Conservation (phyloP, 169 alveolate genomes). For the Plasmodium chabaudi region DNA sequence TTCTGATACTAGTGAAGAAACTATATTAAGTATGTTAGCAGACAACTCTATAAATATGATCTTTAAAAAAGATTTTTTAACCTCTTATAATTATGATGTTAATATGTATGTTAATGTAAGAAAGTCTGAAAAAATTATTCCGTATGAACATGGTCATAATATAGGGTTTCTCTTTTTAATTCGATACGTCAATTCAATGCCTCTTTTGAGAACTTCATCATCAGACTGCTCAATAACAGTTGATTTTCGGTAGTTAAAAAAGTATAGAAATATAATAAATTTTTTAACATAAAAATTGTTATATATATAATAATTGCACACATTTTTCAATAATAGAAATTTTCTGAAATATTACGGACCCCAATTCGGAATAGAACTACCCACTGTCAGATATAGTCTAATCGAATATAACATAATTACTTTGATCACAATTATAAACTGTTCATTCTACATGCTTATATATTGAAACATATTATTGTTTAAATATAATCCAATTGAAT, state of each 20-base stretch:
- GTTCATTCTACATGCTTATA: too few relatives aligned
- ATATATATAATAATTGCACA: neutral
- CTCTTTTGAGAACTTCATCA: slow-evolving; percentile 41
- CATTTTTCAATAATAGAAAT: slow-evolving; percentile 22
- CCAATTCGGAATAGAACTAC: slow-evolving; percentile 72
- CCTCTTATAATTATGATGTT: slow-evolving; percentile 44
- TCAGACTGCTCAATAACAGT: slow-evolving; percentile 61
- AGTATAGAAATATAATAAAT: neutral
- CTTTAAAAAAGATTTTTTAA: slow-evolving; percentile 31
- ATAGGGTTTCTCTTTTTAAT: slow-evolving; percentile 48
- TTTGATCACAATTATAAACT: too few relatives aligned
- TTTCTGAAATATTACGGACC: slow-evolving; percentile 57
- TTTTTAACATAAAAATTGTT: neutral
- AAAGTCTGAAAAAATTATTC: slow-evolving; percentile 27
- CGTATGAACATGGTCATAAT: slow-evolving; percentile 2
- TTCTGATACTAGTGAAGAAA: slow-evolving; percentile 3
- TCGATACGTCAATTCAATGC: slow-evolving; percentile 77
- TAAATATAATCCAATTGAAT: too few relatives aligned
- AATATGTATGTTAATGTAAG: slow-evolving; percentile 41
- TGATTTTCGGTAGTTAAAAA: slow-evolving; percentile 20
- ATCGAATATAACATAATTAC: too few relatives aligned
- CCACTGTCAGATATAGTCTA: slow-evolving; percentile 13
- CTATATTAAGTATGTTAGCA: slow-evolving; percentile 11
- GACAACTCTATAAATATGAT: slow-evolving; percentile 7
- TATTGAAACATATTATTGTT: too few relatives aligned